Percentiles rank a stretch among this genome's conserved stretches.
Evolutionary conservation across 1,284 basidiomycete genomes (phyloP).

Genomic region (Anthracocystis walkeri): DNA sequence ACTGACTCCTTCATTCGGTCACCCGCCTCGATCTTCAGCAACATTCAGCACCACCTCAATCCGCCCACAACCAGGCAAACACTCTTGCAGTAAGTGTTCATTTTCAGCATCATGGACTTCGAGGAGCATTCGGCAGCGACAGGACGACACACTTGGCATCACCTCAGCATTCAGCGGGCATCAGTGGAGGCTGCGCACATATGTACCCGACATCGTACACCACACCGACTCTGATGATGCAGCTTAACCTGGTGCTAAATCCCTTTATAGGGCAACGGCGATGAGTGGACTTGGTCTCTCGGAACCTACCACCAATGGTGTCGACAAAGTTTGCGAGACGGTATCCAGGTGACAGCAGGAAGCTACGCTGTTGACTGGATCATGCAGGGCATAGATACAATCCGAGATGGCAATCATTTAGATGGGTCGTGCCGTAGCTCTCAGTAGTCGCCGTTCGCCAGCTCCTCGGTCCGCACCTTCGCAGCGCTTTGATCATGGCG

Average conservation of each 20-base stretch:
- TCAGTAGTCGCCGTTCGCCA: background rate
- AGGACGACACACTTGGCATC: background rate
- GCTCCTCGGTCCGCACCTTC: background rate
- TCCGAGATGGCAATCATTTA: background rate
- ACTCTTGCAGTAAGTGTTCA: constrained; percentile 32
- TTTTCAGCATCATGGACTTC: background rate
- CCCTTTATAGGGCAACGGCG: no score
- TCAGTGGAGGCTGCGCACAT: background rate
- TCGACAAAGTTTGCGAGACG: background rate
- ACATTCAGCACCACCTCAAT: constrained; percentile 5
- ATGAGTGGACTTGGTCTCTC: no score
- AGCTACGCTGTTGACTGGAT: background rate
- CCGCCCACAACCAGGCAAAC: constrained; percentile 31
- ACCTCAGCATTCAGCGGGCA: background rate
- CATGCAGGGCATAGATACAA: background rate
- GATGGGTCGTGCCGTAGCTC: background rate
- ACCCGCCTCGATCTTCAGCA: background rate
- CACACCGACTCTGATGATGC: background rate
- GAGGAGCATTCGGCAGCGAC: constrained; percentile 1
- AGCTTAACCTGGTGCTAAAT: background rate
- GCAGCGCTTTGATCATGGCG: background rate
- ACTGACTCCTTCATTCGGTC: background rate
- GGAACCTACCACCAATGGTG: background rate
- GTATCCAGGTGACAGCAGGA: background rate
- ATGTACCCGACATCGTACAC: background rate